A percentile compares a stretch with the other conserved stretches of the same genome.
phyloP scores from a whole-genome alignment of 192 early-diverging fungal species.

The Tieghemiomyces parasiticus region DNA sequence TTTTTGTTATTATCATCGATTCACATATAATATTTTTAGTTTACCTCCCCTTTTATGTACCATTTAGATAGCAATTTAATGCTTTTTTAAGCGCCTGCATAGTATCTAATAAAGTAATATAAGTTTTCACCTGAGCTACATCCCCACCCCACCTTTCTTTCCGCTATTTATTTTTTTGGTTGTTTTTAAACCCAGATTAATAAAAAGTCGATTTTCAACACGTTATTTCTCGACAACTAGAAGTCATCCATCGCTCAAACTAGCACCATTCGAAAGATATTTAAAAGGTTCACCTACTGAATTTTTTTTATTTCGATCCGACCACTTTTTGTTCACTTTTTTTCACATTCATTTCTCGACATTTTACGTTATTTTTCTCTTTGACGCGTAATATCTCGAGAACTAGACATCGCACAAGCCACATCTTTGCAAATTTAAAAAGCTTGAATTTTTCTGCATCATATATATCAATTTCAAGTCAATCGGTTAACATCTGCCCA shows the following conservation, averaged over 20 bases:
- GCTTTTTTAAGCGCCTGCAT: slow-evolving; percentile 4
- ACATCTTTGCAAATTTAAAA: slow-evolving; percentile 4
- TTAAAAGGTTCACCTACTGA: slow-evolving; percentile 4
- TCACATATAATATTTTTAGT: slow-evolving; percentile 4
- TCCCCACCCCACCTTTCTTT: slow-evolving; percentile 3
- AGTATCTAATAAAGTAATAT: slow-evolving; percentile 4
- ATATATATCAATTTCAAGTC: slow-evolving; percentile 4
- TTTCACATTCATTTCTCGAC: slow-evolving; percentile 4
- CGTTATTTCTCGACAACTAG: slow-evolving; percentile 4
- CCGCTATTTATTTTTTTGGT: slow-evolving; percentile 4
- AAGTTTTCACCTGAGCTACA: slow-evolving; percentile 4
- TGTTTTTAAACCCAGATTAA: slow-evolving; percentile 4
- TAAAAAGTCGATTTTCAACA: slow-evolving; percentile 4
- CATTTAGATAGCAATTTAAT: slow-evolving; percentile 4
- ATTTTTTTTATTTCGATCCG: slow-evolving; percentile 4
- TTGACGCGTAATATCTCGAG: slow-evolving; percentile 4
- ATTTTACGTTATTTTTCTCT: slow-evolving; percentile 4
- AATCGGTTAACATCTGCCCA: slow-evolving; percentile 4
- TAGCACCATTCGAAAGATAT: slow-evolving; percentile 4
- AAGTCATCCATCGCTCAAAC: slow-evolving; percentile 4
- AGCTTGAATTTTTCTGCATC: slow-evolving; percentile 4
- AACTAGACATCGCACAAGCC: slow-evolving; percentile 4
- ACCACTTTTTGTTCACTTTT: slow-evolving; percentile 4
- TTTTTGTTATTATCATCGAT: slow-evolving; percentile 4
- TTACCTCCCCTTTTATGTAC: slow-evolving; percentile 4